These are phyloP conservation scores for Nematodospora valgi DNA, from an alignment of 805 yeast species.

Conservation along the genomic window DNA sequence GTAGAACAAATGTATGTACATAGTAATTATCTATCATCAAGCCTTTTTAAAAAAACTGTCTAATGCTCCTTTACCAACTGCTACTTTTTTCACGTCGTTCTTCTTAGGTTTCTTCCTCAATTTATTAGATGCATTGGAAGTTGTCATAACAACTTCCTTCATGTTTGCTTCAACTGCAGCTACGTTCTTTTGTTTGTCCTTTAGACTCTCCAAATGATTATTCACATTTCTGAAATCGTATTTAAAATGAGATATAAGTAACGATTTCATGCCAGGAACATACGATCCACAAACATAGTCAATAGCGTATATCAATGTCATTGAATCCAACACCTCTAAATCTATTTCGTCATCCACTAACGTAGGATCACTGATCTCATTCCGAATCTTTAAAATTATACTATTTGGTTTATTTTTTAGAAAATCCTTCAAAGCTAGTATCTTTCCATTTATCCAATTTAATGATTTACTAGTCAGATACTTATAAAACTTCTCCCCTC, in stretches of 20 bases:
- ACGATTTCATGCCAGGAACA: conserved; percentile 19
- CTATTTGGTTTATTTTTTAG: conserved; percentile 12
- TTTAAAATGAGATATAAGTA: conserved; percentile 15
- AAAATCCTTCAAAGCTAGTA: conserved; percentile 22
- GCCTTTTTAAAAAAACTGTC: conserved; percentile 57
- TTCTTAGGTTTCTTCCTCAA: conserved; percentile 15
- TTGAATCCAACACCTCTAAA: conserved; percentile 8
- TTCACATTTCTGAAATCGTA: conserved; percentile 21
- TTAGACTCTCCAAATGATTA: conserved; percentile 14
- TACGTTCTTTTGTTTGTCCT: conserved; percentile 18
- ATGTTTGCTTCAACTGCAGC: conserved; percentile 25
- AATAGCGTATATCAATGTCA: conserved; percentile 40
- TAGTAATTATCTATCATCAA: background rate
- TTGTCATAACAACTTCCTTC: conserved; percentile 17
- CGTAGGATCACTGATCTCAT: conserved; percentile 16
- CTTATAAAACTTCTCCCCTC: conserved; percentile 36
- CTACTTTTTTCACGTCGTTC: conserved; percentile 41
- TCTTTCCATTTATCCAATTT: conserved; percentile 35
- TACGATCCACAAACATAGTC: conserved; percentile 46
- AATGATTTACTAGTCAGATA: conserved; percentile 38
- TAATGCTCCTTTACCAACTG: conserved; percentile 62
- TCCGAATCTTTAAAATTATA: conserved; percentile 16
- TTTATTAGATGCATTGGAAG: conserved; percentile 19
- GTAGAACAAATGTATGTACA: conserved; percentile 1
- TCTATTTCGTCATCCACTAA: conserved; percentile 12